Evolutionary conservation across 106 monocot genomes (phyloP).

Genomic region (Phalaenopsis aphrodite): DNA sequence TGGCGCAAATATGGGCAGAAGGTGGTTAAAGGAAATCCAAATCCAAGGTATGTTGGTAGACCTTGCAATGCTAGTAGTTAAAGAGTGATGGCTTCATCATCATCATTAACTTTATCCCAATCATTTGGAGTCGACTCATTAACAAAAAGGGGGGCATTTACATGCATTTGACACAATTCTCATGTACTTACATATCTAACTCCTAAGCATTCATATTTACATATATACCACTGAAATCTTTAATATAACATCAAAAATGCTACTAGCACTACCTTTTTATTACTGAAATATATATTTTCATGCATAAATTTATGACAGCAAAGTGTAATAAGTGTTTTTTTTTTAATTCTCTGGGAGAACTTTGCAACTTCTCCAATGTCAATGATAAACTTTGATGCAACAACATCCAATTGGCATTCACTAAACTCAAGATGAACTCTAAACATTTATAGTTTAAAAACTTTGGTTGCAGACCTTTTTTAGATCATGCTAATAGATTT

Average conservation of each 20-base stretch:
- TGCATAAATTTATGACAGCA: too few species aligned
- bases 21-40: constrained; percentile 94
- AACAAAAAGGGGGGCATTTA: too few species aligned
- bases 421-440: not conserved
- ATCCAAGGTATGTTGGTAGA: constrained; percentile 55
- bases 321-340: too few species aligned
- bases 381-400: not conserved
- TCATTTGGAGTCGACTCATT: not conserved
- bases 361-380: not conserved
- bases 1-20: constrained; percentile 99
- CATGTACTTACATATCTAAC: too few species aligned
- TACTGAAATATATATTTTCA: too few species aligned
- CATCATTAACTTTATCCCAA: not conserved
- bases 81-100: not conserved
- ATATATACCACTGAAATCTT: too few species aligned
- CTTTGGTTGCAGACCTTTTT: not conserved
- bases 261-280: too few species aligned
- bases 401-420: not conserved
- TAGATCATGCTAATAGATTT: not conserved
- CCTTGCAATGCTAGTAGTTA: not conserved
- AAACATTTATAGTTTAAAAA: not conserved
- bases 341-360: not conserved
- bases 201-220: too few species aligned
- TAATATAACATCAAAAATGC: too few species aligned
- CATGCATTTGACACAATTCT: too few species aligned